Evolutionary conservation across 257 asterid species (phyloP).

Genomic region (Fraxinus anomala): DNA sequence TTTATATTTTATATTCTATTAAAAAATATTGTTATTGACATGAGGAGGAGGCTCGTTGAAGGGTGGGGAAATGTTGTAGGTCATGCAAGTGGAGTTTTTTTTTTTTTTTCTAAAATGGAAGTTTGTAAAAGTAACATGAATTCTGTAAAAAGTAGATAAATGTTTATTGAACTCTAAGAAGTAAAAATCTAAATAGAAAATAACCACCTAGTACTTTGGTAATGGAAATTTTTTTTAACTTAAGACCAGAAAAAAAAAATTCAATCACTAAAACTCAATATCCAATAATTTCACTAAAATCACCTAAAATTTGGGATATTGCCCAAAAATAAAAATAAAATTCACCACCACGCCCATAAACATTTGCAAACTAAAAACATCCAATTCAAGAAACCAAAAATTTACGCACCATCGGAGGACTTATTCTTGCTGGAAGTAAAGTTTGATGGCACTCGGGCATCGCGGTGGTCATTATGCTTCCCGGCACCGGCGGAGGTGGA

Average conservation of each 20-base stretch:
- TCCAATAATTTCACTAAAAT: not conserved
- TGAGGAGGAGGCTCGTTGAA: too few species aligned
- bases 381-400: not conserved
- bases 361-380: not conserved
- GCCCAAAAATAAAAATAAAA: too few species aligned
- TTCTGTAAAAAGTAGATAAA: too few species aligned
- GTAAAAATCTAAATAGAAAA: too few species aligned
- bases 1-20: too few species aligned
- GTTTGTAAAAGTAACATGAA: too few species aligned
- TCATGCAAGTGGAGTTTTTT: too few species aligned
- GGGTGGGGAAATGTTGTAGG: too few species aligned
- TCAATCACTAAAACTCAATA: conserved; percentile 19
- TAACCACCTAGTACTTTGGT: not conserved
- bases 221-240: not conserved
- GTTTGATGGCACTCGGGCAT: conserved; percentile 48
- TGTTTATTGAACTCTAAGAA: too few species aligned
- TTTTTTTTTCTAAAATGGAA: too few species aligned
- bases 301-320: not conserved
- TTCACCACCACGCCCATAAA: not conserved
- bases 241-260: not conserved
- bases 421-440: conserved; percentile 57
- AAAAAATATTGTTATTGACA: too few species aligned
- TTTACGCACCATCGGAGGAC: conserved; percentile 66
- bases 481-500: conserved; percentile 61
- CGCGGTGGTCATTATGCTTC: conserved; percentile 60